Evolutionary conservation across 257 asterid species (phyloP).

Genomic region (Solanum appendiculatum): DNA sequence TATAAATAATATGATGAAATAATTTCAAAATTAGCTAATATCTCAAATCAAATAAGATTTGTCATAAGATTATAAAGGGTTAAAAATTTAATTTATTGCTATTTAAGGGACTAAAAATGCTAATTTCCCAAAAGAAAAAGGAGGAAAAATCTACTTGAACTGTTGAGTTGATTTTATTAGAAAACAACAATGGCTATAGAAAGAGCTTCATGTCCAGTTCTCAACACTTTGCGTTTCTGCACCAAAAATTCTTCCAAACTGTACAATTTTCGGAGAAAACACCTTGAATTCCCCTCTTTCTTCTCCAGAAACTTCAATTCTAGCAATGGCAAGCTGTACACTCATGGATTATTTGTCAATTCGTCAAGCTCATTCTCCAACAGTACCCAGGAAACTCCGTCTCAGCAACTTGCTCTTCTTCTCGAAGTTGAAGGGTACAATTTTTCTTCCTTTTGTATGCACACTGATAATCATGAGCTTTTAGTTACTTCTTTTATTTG

Average conservation of each 20-base stretch:
- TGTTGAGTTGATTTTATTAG: background rate
- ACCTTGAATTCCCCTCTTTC: conserved; percentile 2
- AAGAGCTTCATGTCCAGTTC: conserved; percentile 23
- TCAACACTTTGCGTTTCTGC: conserved; percentile 6
- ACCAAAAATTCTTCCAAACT: conserved; percentile 3
- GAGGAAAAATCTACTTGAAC: background rate
- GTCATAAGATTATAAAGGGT: background rate
- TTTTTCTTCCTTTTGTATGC: background rate
- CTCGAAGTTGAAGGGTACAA: conserved; percentile 89
- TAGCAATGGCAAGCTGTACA: background rate
- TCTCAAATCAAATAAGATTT: too few species aligned
- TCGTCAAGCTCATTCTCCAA: conserved; percentile 13
- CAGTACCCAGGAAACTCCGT: conserved; percentile 14
- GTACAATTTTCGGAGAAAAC: background rate
- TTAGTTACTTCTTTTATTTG: background rate
- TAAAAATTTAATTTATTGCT: too few species aligned
- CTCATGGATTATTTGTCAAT: conserved; percentile 14
- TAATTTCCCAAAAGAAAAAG: too few species aligned
- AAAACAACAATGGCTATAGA: conserved; percentile 3
- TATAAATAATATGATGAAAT: too few species aligned
- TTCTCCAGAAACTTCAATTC: conserved; percentile 17
- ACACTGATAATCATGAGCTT: background rate
- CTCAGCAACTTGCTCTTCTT: conserved; percentile 56
- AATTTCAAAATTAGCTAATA: too few species aligned
- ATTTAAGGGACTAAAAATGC: background rate